Conservation (phyloP, 306 rosid species). For the Dryas drummondii region DNA sequence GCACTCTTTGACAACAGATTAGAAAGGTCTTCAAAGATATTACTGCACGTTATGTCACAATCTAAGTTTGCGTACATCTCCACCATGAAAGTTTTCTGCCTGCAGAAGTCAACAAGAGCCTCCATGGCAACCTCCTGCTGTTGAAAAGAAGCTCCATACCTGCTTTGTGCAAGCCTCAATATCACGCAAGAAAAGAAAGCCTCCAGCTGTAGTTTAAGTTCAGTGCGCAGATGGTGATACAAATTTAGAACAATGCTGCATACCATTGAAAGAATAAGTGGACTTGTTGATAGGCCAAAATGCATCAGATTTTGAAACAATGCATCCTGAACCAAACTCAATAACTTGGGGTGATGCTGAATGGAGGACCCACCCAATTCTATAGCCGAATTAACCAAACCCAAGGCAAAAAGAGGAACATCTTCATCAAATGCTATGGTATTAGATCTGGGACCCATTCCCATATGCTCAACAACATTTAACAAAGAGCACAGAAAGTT, state of each 20-base stretch:
- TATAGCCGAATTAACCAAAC: slow-evolving; percentile 77
- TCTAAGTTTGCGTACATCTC: slow-evolving; percentile 96
- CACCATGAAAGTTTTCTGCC: slow-evolving; percentile 90
- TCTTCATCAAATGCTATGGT: slow-evolving; percentile 93
- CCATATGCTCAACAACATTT: slow-evolving; percentile 70
- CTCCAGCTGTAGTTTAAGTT: slow-evolving; percentile 86
- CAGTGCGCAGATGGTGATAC: slow-evolving; percentile 77
- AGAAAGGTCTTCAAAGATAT: slow-evolving; percentile 89
- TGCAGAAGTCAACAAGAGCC: slow-evolving; percentile 87
- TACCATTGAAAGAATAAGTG: slow-evolving; percentile 87
- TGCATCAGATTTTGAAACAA: slow-evolving; percentile 47
- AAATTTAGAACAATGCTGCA: slow-evolving; percentile 81
- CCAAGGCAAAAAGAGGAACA: slow-evolving; percentile 89
- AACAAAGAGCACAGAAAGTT: slow-evolving; percentile 82
- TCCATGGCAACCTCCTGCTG: slow-evolving; percentile 97
- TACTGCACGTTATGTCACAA: slow-evolving; percentile 91
- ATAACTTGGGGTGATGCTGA: slow-evolving; percentile 57
- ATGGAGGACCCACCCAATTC: slow-evolving; percentile 94
- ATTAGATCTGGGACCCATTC: slow-evolving; percentile 67
- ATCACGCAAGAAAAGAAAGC: slow-evolving; percentile 92
- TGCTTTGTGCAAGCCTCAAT: slow-evolving; percentile 84
- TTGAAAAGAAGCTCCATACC: slow-evolving; percentile 88
- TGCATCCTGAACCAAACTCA: slow-evolving; percentile 50
- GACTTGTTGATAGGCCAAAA: slow-evolving; percentile 57
- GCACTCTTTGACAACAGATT: slow-evolving; percentile 90